Evolutionary conservation across 352 stramenopile species (phyloP).

Genomic region (Phytophthora sojae): DNA sequence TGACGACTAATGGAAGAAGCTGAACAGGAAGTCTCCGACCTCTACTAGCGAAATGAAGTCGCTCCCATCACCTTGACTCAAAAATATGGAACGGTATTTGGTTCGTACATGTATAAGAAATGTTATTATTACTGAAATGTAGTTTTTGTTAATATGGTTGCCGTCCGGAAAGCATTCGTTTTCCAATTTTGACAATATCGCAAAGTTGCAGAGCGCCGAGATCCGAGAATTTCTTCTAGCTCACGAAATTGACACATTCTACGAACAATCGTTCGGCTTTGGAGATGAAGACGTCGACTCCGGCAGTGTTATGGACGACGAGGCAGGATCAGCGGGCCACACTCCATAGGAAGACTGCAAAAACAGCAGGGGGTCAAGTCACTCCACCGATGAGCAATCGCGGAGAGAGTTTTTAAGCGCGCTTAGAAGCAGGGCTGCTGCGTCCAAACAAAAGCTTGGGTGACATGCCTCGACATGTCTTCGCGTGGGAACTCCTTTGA

Average conservation of each 20-base stretch:
- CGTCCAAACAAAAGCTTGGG: slow-evolving; percentile 18
- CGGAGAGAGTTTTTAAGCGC: slow-evolving; percentile 32
- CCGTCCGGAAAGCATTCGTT: too few relatives aligned
- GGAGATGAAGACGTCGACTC: slow-evolving; percentile 1
- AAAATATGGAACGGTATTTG: too few relatives aligned
- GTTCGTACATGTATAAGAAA: too few relatives aligned
- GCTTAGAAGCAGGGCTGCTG: slow-evolving; percentile 26
- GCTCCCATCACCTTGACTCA: too few relatives aligned
- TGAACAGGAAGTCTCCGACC: too few relatives aligned
- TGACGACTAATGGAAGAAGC: too few relatives aligned
- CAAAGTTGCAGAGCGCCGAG: too few relatives aligned
- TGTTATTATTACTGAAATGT: too few relatives aligned
- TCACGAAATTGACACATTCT: slow-evolving; percentile 31
- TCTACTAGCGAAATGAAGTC: too few relatives aligned
- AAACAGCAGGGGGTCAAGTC: slow-evolving; percentile 12
- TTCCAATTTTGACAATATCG: too few relatives aligned
- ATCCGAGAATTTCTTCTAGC: slow-evolving; percentile 39
- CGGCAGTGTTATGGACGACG: background rate
- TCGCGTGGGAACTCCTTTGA: background rate
- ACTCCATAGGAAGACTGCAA: background rate
- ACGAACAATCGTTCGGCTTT: background rate
- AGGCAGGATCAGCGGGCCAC: background rate
- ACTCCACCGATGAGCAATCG: slow-evolving; percentile 35
- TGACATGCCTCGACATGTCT: slow-evolving; percentile 1
- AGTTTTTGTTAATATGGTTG: too few relatives aligned